Evolutionary conservation across 768 basidiomycete species (phyloP).

Genomic region (Panaeolus cyanescens): DNA sequence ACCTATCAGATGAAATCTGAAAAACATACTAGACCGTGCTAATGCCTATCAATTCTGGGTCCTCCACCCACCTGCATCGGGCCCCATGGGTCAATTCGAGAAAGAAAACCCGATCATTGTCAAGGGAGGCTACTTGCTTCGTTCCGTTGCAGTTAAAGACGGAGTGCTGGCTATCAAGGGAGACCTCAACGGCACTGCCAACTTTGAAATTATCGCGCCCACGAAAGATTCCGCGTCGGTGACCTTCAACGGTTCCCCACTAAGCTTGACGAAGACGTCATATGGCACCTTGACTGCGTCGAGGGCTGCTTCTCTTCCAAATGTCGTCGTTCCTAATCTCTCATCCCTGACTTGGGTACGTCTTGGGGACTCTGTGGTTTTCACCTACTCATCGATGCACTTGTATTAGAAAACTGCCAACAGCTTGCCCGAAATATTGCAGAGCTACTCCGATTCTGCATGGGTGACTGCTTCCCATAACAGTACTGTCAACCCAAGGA

Average conservation of each 20-base stretch:
- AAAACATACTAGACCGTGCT: constrained; percentile 36
- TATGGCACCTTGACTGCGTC: constrained; percentile 43
- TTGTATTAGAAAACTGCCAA: constrained; percentile 37
- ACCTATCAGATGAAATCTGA: not conserved
- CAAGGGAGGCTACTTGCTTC: constrained; percentile 52
- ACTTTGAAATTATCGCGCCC: constrained; percentile 51
- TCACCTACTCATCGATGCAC: not conserved
- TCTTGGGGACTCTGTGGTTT: not conserved
- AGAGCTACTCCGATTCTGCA: constrained; percentile 38
- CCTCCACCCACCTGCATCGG: constrained; percentile 40
- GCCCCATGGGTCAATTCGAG: constrained; percentile 36
- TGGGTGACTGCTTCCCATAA: constrained; percentile 47
- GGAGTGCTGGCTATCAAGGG: constrained; percentile 43
- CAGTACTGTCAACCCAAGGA: constrained; percentile 42
- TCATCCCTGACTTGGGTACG: constrained; percentile 38
- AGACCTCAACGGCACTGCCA: constrained; percentile 43
- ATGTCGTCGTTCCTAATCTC: constrained; percentile 34
- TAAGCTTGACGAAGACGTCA: constrained; percentile 34
- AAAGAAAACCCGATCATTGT: constrained; percentile 46
- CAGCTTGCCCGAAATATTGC: constrained; percentile 43
- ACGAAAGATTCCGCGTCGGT: constrained; percentile 36
- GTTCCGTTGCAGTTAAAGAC: constrained; percentile 35
- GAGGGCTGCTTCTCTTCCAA: constrained; percentile 31
- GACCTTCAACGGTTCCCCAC: constrained; percentile 42
- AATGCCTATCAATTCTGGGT: constrained; percentile 57